Evolutionary conservation across 768 basidiomycete genomes (phyloP).

Genomic region (Mycena rosella): DNA sequence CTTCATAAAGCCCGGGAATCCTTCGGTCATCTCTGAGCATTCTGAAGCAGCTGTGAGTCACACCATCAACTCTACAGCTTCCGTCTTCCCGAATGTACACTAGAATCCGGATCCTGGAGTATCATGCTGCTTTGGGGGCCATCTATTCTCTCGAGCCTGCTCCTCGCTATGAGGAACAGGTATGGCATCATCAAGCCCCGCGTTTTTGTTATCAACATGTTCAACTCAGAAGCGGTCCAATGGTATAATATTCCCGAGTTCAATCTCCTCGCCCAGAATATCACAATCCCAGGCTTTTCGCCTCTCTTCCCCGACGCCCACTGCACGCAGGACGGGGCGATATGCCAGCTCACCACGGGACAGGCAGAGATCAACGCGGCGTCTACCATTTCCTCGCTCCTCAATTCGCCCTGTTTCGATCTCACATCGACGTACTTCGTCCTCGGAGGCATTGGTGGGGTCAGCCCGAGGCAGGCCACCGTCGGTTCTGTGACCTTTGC

Average conservation of each 20-base stretch:
- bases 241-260: conserved; percentile 44
- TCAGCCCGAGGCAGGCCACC: conserved; percentile 49
- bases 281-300: conserved; percentile 49
- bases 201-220: conserved; percentile 24
- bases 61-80: neutral
- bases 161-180: conserved; percentile 14
- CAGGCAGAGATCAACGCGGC: conserved; percentile 56
- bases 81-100: neutral
- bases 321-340: conserved; percentile 45
- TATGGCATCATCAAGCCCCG: conserved; percentile 19
- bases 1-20: too few species aligned
- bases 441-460: conserved; percentile 51
- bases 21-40: too few species aligned
- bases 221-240: conserved; percentile 28
- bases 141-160: conserved; percentile 16
- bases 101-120: neutral
- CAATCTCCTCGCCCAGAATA: conserved; percentile 44
- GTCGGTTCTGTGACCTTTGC: conserved; percentile 50
- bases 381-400: conserved; percentile 45
- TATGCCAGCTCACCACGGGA: conserved; percentile 50
- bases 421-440: conserved; percentile 51
- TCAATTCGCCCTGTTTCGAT: conserved; percentile 47
- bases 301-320: conserved; percentile 50
- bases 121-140: conserved; percentile 18
- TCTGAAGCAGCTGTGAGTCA: too few species aligned